Evolutionary conservation across 1,284 basidiomycete genomes (phyloP).

Genomic region (Apiotrichum laibachii): DNA sequence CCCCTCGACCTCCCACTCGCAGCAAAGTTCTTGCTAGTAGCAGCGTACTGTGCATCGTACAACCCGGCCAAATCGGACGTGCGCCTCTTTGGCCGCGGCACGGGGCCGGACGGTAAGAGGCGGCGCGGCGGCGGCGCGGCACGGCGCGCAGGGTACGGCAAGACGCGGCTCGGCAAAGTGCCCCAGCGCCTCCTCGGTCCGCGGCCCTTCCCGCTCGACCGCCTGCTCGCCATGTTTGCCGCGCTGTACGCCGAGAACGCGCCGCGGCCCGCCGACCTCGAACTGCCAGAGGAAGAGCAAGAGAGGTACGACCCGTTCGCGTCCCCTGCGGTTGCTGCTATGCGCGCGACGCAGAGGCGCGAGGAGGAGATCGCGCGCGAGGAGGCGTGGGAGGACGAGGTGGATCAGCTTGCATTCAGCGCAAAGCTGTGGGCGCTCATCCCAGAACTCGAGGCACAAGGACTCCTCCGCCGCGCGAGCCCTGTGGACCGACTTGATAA

Average conservation of each 20-base stretch:
- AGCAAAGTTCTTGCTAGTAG: slow-evolving; percentile 73
- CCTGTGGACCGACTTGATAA: slow-evolving; percentile 58
- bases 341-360: slow-evolving; percentile 58
- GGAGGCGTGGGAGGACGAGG: slow-evolving; percentile 45
- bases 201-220: slow-evolving; percentile 72
- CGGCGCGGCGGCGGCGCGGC: slow-evolving; percentile 54
- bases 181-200: slow-evolving; percentile 80
- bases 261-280: slow-evolving; percentile 48
- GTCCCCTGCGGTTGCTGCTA: slow-evolving; percentile 18
- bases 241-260: slow-evolving; percentile 77
- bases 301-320: slow-evolving; percentile 29
- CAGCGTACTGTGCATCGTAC: slow-evolving; percentile 78
- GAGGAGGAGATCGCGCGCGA: slow-evolving; percentile 65
- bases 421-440: slow-evolving; percentile 58
- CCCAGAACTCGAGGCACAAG: slow-evolving; percentile 65
- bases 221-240: slow-evolving; percentile 78
- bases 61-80: slow-evolving; percentile 80
- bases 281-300: slow-evolving; percentile 29
- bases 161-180: slow-evolving; percentile 43
- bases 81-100: slow-evolving; percentile 69
- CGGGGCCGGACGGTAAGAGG: slow-evolving; percentile 64
- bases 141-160: slow-evolving; percentile 48
- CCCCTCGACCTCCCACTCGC: slow-evolving; percentile 57
- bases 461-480: slow-evolving; percentile 66
- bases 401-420: slow-evolving; percentile 41